Conservation (phyloP, 2,329 filamentous ascomycete genomes). For the Sphaerulina populicola region DNA sequence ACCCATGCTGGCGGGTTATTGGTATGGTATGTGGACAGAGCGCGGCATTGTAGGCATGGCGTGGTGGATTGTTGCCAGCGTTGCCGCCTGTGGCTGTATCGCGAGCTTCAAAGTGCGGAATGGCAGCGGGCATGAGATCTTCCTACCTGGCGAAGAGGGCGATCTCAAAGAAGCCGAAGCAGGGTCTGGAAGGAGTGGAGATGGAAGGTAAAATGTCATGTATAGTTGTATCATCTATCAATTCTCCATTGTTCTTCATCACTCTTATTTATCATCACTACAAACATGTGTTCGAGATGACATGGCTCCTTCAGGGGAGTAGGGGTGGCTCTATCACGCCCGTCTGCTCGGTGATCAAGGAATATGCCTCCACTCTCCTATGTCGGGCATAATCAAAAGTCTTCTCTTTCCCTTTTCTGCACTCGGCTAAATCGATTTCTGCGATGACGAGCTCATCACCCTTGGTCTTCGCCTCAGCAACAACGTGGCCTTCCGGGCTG, state of each 20-base stretch:
- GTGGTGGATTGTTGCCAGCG: conserved; percentile 50
- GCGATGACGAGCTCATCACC: conserved; percentile 46
- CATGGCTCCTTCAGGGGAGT: conserved; percentile 10
- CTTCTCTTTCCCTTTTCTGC: conserved; percentile 43
- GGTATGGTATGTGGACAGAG: conserved; percentile 47
- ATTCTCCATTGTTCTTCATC: background rate
- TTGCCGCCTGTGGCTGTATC: conserved; percentile 50
- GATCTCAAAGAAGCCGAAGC: conserved; percentile 25
- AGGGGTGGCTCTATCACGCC: conserved; percentile 36
- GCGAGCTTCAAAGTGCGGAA: conserved; percentile 56
- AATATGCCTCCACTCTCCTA: conserved; percentile 40
- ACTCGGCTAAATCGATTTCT: conserved; percentile 44
- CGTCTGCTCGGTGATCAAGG: conserved; percentile 36
- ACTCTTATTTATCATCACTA: no score
- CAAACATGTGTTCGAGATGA: no score
- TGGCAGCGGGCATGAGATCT: conserved; percentile 54
- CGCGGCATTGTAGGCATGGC: conserved; percentile 48
- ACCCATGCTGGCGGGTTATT: conserved; percentile 48
- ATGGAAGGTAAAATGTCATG: conserved; percentile 20
- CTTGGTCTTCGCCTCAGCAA: conserved; percentile 44
- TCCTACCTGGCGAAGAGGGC: conserved; percentile 43
- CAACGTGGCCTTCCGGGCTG: conserved; percentile 42
- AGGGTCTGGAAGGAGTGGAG: conserved; percentile 26
- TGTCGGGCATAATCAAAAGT: conserved; percentile 42
- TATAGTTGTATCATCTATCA: background rate